Evolutionary conservation across 495 filamentous ascomycete species (phyloP).

Genomic region (Aspergillus nanangensis): DNA sequence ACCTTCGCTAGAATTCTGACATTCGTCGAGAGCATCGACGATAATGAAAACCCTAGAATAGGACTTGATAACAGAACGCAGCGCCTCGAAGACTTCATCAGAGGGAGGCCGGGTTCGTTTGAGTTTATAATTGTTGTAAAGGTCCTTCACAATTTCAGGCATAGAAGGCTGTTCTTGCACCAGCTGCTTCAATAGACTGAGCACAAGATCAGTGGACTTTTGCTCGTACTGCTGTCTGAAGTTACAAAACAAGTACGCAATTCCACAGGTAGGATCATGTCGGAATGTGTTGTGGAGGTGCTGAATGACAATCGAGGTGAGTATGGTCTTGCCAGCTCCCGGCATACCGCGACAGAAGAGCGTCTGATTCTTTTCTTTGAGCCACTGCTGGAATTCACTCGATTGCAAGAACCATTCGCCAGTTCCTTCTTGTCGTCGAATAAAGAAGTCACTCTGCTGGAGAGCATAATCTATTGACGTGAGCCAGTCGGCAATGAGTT

Average conservation of each 20-base stretch:
- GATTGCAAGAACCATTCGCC: constrained; percentile 42
- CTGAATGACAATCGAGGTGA: constrained; percentile 31
- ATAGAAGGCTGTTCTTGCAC: constrained; percentile 9
- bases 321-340: constrained; percentile 38
- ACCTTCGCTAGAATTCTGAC: constrained; percentile 8
- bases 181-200: constrained; percentile 25
- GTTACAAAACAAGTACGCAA: constrained; percentile 37
- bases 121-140: constrained; percentile 15
- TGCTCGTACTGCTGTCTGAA: constrained; percentile 15
- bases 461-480: constrained; percentile 10
- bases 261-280: constrained; percentile 13
- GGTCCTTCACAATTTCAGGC: constrained; percentile 15
- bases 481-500: constrained; percentile 15
- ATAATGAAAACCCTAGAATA: constrained; percentile 31
- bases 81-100: constrained; percentile 22
- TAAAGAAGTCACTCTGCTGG: constrained; percentile 14
- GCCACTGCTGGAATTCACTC: constrained; percentile 29
- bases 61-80: constrained; percentile 16
- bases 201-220: constrained; percentile 6
- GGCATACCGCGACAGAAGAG: constrained; percentile 43
- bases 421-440: constrained; percentile 26
- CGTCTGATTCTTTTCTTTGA: constrained; percentile 16
- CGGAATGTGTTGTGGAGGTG: constrained; percentile 14
- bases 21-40: constrained; percentile 41
- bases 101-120: constrained; percentile 21